Percentiles rank a stretch among this genome's conserved stretches.
These are phyloP conservation scores for Tolypocladium capitatum DNA, from an alignment of 2,329 filamentous ascomycete species.

Conservation along the genomic window DNA sequence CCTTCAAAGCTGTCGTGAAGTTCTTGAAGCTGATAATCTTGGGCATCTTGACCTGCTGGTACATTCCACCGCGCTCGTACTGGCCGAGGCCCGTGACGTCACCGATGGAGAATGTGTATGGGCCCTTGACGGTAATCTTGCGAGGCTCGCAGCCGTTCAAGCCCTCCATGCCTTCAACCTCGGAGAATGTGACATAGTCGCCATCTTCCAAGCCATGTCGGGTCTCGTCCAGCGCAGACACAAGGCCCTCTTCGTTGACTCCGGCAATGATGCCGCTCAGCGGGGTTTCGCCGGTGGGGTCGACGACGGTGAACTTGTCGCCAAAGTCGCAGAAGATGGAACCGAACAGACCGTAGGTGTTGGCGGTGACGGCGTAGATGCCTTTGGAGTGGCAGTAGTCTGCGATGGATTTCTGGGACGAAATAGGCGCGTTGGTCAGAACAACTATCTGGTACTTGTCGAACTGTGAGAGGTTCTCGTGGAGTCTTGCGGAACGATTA, in stretches of 20 bases:
- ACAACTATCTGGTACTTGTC: constrained; percentile 90
- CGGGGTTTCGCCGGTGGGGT: constrained; percentile 81
- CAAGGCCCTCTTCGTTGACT: constrained; percentile 79
- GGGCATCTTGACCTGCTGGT: constrained; percentile 96
- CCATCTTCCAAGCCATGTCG: constrained; percentile 92
- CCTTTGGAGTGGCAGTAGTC: constrained; percentile 92
- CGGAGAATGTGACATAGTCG: constrained; percentile 89
- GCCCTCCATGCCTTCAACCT: constrained; percentile 81
- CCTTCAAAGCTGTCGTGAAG: constrained; percentile 63
- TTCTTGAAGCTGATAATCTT: constrained; percentile 83
- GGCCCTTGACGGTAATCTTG: constrained; percentile 87
- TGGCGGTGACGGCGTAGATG: constrained; percentile 77
- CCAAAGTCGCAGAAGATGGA: constrained; percentile 97
- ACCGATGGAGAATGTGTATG: constrained; percentile 95
- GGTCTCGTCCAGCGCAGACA: constrained; percentile 88
- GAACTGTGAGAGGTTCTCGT: constrained; percentile 64
- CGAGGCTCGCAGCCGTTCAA: constrained; percentile 74
- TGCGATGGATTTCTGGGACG: constrained; percentile 69
- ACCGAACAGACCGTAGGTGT: constrained; percentile 89
- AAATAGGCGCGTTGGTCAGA: constrained; percentile 69
- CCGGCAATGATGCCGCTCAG: constrained; percentile 78
- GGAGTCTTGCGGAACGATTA: constrained; percentile 39
- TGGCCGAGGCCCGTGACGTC: constrained; percentile 77
- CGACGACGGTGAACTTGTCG: constrained; percentile 79
- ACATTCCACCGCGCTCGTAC: constrained; percentile 81